phyloP scores from a whole-genome alignment of 495 filamentous ascomycete species.

The Letharia columbiana region DNA sequence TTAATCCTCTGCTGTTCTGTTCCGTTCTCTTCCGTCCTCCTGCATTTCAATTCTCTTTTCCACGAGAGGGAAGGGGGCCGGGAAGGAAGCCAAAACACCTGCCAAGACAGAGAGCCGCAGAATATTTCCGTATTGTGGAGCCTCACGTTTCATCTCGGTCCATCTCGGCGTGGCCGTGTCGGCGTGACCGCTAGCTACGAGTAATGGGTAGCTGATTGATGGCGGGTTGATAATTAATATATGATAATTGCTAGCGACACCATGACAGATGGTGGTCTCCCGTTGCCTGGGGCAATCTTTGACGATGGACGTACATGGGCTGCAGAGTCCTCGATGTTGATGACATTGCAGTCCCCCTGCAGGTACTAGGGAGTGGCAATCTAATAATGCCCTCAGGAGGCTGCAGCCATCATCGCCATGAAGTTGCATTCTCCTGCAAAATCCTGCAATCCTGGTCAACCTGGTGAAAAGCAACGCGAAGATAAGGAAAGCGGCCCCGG shows the following conservation, averaged over 20 bases:
- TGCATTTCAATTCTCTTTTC: not conserved
- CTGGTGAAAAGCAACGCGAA: not conserved
- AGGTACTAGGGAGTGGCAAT: too few species aligned
- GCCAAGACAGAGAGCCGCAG: not conserved
- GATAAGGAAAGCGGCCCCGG: not conserved
- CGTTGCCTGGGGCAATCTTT: not conserved
- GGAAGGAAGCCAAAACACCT: not conserved
- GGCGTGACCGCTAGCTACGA: not conserved
- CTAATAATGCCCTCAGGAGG: not conserved
- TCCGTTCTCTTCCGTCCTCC: not conserved
- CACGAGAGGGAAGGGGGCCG: too few species aligned
- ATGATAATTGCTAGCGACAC: not conserved
- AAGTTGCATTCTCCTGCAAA: not conserved
- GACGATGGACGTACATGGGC: not conserved
- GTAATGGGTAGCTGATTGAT: too few species aligned
- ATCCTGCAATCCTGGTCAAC: not conserved
- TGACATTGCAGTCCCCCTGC: not conserved
- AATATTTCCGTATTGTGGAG: not conserved
- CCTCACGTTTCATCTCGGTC: not conserved
- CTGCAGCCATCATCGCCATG: not conserved
- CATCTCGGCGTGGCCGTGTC: not conserved
- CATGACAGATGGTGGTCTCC: not conserved
- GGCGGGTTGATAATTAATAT: not conserved
- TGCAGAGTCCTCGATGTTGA: not conserved
- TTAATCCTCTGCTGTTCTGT: not conserved